Evolutionary conservation across 2,329 filamentous ascomycete genomes (phyloP).

Genomic region (Alternaria metachromatica): DNA sequence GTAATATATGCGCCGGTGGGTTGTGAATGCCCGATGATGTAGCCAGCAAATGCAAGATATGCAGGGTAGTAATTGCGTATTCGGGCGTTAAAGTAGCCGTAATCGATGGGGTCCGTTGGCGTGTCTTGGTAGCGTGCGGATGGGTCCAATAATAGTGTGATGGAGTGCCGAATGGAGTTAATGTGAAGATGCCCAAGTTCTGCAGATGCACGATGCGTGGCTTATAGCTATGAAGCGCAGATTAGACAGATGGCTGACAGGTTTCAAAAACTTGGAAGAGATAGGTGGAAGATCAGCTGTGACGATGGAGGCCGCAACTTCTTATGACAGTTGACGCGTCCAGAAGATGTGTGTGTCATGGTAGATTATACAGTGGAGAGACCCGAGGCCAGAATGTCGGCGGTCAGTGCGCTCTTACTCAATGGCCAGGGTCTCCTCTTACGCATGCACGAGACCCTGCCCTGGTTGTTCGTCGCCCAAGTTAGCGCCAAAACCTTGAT

Average conservation of each 20-base stretch:
- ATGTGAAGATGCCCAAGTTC: conserved; percentile 3
- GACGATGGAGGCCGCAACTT: conserved; percentile 6
- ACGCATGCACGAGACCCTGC: conserved; percentile 10
- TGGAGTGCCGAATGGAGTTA: conserved; percentile 3
- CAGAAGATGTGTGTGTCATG: conserved; percentile 11
- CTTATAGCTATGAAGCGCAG: conserved; percentile 6
- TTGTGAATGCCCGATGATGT: conserved; percentile 42
- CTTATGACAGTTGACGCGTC: conserved; percentile 17
- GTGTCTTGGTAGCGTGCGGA: conserved; percentile 28
- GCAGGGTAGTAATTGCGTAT: conserved; percentile 29
- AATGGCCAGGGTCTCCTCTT: conserved; percentile 5
- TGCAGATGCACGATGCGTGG: not conserved
- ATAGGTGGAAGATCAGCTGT: not conserved
- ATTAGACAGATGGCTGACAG: not conserved
- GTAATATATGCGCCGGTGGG: conserved; percentile 34
- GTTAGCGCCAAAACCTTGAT: conserved; percentile 9
- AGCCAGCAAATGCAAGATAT: conserved; percentile 21
- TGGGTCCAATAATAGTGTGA: conserved; percentile 24
- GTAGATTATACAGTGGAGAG: conserved; percentile 16
- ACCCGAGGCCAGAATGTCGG: conserved; percentile 9
- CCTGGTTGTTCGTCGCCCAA: conserved; percentile 9
- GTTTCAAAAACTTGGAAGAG: not conserved
- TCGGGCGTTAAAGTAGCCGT: conserved; percentile 28
- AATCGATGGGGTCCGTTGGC: conserved; percentile 26
- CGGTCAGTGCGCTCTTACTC: conserved; percentile 11